Evolutionary conservation across 257 asterid genomes (phyloP), one percentile per base, ranked within the genome.

Genomic region (Fraxinus cuspidata): DNA sequence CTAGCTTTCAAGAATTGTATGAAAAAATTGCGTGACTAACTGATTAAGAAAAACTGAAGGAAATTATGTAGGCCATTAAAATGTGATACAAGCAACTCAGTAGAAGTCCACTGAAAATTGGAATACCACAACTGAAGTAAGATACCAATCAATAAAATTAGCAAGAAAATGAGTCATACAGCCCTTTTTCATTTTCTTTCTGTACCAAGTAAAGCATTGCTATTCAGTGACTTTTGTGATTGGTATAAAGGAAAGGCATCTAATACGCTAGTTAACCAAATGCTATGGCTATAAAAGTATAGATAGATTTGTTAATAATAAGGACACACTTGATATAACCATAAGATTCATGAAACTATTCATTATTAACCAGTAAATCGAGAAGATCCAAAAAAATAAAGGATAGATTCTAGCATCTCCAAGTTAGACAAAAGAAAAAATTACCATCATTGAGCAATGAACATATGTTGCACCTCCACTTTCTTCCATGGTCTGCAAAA

Each of bases 391-490:
- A 64, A 11, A 51, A 67, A 29, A 5, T 9, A 70, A 49, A 74
- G 19, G 27, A 74, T 70, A 51, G 38, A 38, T 67, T 51, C 63
- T 49, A 72, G 74, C 74, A 70, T 72, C 69, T 7, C 16, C 64
- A 58, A 82, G 49, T 66, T 53, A 10, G 32, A 35, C 75, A 31
- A 69, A 78, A 51, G 73, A 35, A 70, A 80, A 51, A 77, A 31
- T 78, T 81, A 92, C 97, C 98, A 70, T 94, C 92, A 83, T 94
- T 94, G 69, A 86, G 89, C 81, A 86, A 82, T 29, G 94, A 84
- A 79, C 98, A 92, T 67, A 93, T 90, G 81, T 93, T 93, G 87
- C 98, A 93, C 77, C 85, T 88, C 98, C 98, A 93, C 86, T 87
- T 90, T 83, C 93, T 89, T 78, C 97, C 98, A 80, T 86, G 83